Percentiles rank a stretch among this genome's conserved stretches.
Conservation (phyloP, 495 filamentous ascomycete species). For the Xylona heveae region DNA sequence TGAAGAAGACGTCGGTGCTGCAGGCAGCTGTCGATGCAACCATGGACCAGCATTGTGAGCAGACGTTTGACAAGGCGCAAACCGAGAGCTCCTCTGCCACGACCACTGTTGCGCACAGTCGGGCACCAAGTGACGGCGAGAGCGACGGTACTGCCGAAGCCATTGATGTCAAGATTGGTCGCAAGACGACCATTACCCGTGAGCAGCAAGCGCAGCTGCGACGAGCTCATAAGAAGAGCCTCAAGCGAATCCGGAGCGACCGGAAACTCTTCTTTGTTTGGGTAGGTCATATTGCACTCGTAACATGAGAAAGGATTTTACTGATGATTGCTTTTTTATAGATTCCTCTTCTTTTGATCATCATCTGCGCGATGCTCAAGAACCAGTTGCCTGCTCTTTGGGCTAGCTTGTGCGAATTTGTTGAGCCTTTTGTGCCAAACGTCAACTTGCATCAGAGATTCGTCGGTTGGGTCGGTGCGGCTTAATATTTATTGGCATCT, state of each 20-base stretch:
- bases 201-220: conserved; percentile 55
- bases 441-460: too few species aligned
- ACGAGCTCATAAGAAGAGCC: conserved; percentile 47
- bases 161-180: conserved; percentile 23
- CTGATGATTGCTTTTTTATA: conserved; percentile 11
- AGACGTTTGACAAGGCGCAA: conserved; percentile 24
- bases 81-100: conserved; percentile 8
- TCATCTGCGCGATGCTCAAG: conserved; percentile 39
- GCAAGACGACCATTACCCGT: conserved; percentile 32
- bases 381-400: conserved; percentile 34
- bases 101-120: too few species aligned
- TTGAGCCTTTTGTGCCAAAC: too few species aligned
- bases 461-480: too few species aligned
- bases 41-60: conserved; percentile 44
- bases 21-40: conserved; percentile 41
- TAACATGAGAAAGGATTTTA: conserved; percentile 10
- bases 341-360: conserved; percentile 39
- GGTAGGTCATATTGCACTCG: conserved; percentile 27
- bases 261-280: conserved; percentile 70
- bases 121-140: conserved; percentile 3
- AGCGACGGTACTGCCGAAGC: background rate
- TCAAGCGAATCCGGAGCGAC: conserved; percentile 54
- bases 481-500: too few species aligned
- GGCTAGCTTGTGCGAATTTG: too few species aligned
- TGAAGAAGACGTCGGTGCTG: conserved; percentile 38